A percentile compares a stretch with the other conserved stretches of the same genome.
These are phyloP conservation scores for Thraustochytrium striatum DNA, from an alignment of 352 stramenopile genomes.

Conservation along the genomic window DNA sequence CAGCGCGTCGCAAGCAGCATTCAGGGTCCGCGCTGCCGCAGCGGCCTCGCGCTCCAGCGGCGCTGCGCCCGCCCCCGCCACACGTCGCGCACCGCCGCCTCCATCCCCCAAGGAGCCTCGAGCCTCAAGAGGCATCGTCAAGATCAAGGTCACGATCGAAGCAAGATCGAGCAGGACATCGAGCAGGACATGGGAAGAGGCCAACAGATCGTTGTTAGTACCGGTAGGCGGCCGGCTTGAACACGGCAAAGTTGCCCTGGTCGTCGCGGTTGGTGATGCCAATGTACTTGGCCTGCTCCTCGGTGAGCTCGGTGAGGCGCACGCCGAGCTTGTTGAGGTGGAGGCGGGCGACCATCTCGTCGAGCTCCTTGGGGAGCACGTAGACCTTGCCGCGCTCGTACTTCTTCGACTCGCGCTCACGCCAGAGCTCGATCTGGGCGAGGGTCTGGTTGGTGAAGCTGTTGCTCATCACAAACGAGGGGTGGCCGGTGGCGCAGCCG, in stretches of 20 bases:
- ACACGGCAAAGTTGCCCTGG: constrained; percentile 95
- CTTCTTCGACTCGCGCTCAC: constrained; percentile 86
- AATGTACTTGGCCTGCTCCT: constrained; percentile 97
- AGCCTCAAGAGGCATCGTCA: too few relatives aligned
- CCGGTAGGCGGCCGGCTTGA: constrained; percentile 95
- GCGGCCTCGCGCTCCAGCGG: too few relatives aligned
- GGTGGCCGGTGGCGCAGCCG: constrained; percentile 95
- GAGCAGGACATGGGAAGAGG: too few relatives aligned
- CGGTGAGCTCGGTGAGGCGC: constrained; percentile 86
- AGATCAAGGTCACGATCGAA: too few relatives aligned
- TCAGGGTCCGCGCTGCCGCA: too few relatives aligned
- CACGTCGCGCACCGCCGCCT: too few relatives aligned
- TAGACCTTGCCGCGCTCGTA: constrained; percentile 94
- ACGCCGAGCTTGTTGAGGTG: constrained; percentile 90
- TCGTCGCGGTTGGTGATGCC: constrained; percentile 83
- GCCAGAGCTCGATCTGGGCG: constrained; percentile 97
- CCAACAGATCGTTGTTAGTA: too few relatives aligned
- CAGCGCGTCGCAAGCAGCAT: too few relatives aligned
- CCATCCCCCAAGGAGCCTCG: too few relatives aligned
- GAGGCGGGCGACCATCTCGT: constrained; percentile 96
- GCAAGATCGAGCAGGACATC: too few relatives aligned
- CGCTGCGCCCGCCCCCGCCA: too few relatives aligned
- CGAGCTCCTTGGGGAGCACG: constrained; percentile 94
- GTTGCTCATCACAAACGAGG: constrained; percentile 98
- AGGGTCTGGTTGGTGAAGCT: constrained; percentile 99